Conservation (phyloP, 2,329 filamentous ascomycete genomes). For the Xylariomycetidae sp. region DNA sequence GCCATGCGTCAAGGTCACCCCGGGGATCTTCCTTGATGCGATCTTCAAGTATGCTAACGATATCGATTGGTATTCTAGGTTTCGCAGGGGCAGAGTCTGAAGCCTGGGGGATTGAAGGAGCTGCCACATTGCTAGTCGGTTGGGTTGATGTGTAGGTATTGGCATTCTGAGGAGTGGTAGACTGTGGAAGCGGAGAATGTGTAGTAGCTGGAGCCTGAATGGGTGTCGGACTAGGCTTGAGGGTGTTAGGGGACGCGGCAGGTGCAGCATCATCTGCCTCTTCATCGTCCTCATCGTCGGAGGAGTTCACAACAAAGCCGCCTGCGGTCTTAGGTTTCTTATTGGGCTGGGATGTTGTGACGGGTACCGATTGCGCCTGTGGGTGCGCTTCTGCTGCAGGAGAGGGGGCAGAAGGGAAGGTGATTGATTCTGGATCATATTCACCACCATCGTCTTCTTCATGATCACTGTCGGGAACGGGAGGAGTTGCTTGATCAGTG, state of each 20-base stretch:
- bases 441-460: slow-evolving; percentile 51
- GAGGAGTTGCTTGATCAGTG: slow-evolving; percentile 48
- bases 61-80: slow-evolving; percentile 56
- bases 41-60: slow-evolving; percentile 77
- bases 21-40: slow-evolving; percentile 88
- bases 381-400: slow-evolving; percentile 16
- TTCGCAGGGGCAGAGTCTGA: slow-evolving; percentile 9
- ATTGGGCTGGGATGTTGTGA: slow-evolving; percentile 32
- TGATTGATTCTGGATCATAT: slow-evolving; percentile 55
- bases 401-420: slow-evolving; percentile 20
- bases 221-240: slow-evolving; percentile 20
- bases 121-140: slow-evolving; percentile 5
- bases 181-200: slow-evolving; percentile 21
- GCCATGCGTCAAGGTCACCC: slow-evolving; percentile 89
- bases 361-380: too few relatives aligned
- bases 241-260: slow-evolving; percentile 8
- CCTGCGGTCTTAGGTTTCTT: slow-evolving; percentile 58
- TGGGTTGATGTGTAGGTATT: slow-evolving; percentile 8
- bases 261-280: slow-evolving; percentile 19
- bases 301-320: slow-evolving; percentile 57
- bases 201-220: slow-evolving; percentile 13
- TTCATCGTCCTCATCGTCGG: slow-evolving; percentile 51
- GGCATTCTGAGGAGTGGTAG: slow-evolving; percentile 12
- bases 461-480: slow-evolving; percentile 43
- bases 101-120: neutral